Percentiles rank a stretch among this genome's conserved stretches.
Conservation (phyloP, 2,329 filamentous ascomycete genomes). For the Colletotrichum gloeosporioides region DNA sequence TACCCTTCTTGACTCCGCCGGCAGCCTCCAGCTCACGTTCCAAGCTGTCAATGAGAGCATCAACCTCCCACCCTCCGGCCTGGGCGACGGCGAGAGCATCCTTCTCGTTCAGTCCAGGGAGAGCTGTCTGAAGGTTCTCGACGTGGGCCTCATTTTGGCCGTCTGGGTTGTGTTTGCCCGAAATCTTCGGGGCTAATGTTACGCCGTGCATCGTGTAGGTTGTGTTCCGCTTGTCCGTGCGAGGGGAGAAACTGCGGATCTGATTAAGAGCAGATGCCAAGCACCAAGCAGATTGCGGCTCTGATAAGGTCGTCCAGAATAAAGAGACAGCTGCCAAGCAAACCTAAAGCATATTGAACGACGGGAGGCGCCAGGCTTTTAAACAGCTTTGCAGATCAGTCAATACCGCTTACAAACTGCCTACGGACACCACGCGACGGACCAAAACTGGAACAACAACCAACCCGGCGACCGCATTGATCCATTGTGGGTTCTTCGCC, state of each 20-base stretch:
- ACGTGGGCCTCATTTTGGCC: slow-evolving; percentile 16
- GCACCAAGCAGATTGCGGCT: slow-evolving; percentile 4
- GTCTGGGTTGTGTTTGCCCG: slow-evolving; percentile 18
- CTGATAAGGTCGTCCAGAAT: not conserved
- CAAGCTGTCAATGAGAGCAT: slow-evolving; percentile 45
- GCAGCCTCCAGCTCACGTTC: slow-evolving; percentile 40
- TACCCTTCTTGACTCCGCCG: slow-evolving; percentile 33
- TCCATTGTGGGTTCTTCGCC: not conserved
- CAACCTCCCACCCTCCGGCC: slow-evolving; percentile 39
- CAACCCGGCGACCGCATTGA: slow-evolving; percentile 2
- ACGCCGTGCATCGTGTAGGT: slow-evolving; percentile 10
- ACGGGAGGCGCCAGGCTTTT: slow-evolving; percentile 11
- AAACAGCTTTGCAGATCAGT: not conserved
- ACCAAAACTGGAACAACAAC: not conserved
- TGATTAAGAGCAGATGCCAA: not conserved
- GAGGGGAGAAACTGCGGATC: not conserved
- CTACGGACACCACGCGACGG: not conserved
- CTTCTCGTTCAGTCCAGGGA: slow-evolving; percentile 10
- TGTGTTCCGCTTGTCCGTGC: not conserved
- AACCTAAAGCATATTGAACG: not conserved
- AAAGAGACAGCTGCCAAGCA: slow-evolving; percentile 1
- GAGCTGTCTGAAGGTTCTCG: slow-evolving; percentile 5
- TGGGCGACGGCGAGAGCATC: slow-evolving; percentile 42
- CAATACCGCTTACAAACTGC: not conserved
- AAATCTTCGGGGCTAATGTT: slow-evolving; percentile 10